phyloP scores from a whole-genome alignment of 768 basidiomycete genomes.

The Tephrocybe sp. region DNA sequence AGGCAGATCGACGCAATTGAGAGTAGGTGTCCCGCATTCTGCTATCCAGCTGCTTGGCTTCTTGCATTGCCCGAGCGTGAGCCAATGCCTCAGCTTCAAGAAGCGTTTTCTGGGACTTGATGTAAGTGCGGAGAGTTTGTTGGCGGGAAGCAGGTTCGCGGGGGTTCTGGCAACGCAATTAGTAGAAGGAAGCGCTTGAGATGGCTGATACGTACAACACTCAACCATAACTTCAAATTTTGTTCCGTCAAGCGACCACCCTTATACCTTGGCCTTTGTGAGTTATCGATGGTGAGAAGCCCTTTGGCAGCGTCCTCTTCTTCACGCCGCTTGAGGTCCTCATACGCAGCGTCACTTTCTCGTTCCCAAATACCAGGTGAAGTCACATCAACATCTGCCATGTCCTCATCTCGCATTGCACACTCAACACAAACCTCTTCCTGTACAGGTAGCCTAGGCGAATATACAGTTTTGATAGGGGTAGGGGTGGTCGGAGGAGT shows the following conservation, averaged over 20 bases:
- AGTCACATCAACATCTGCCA: slow-evolving; percentile 92
- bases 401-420: slow-evolving; percentile 97
- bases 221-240: slow-evolving; percentile 80
- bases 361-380: slow-evolving; percentile 89
- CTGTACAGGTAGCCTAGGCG: slow-evolving; percentile 54
- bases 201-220: slow-evolving; percentile 53
- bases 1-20: slow-evolving; percentile 76
- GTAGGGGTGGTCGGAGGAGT: slow-evolving; percentile 53
- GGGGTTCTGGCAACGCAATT: slow-evolving; percentile 64
- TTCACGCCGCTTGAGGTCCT: slow-evolving; percentile 76
- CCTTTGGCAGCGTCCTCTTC: slow-evolving; percentile 64
- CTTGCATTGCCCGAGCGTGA: slow-evolving; percentile 74
- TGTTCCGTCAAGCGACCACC: slow-evolving; percentile 74
- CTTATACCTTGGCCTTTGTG: slow-evolving; percentile 56
- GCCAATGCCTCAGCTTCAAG: slow-evolving; percentile 84
- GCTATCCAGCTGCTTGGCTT: slow-evolving; percentile 73
- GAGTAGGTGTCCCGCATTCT: slow-evolving; percentile 80
- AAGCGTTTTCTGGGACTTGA: slow-evolving; percentile 77
- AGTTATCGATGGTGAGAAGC: slow-evolving; percentile 46
- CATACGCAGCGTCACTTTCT: slow-evolving; percentile 78
- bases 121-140: slow-evolving; percentile 78
- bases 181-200: slow-evolving; percentile 6
- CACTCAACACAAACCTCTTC: slow-evolving; percentile 96
- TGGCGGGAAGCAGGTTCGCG: slow-evolving; percentile 85
- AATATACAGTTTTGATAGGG: slow-evolving; percentile 62